Base-by-base conservation (phyloP, 371 early-diverging fungal genomes). In the Globomyces sp. region DNA sequence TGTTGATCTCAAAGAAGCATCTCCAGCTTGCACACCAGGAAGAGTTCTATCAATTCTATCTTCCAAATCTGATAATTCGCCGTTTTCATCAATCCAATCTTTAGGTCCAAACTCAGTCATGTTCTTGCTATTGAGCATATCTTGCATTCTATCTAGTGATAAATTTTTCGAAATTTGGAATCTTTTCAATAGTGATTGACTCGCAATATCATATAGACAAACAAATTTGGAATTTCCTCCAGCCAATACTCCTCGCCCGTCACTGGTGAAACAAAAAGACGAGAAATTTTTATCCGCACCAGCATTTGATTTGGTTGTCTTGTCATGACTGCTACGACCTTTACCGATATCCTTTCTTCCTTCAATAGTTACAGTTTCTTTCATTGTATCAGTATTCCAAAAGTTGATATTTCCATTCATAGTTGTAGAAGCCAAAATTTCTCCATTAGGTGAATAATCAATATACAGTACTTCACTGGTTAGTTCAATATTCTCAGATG, bases 101-200 rank as follows among this genome's bases (percentile, higher is more conserved):
- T 87, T 80, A 3, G 93, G 83, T 2, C 97, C 99, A 41, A 94
- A 95, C 63, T 96, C 95, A 5, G 96, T 95, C 92, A 97, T 94
- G 65, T 91, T 78, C 64, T 89, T 89, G 37, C 89, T 88, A 74
- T 95, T 95, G 57, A 96, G 85, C 71, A 87, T 82, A 62, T 92
- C 93, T 58, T 89, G 89, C 59, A 94, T 92, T 47, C 96, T 96
- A 66, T 99, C 97, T 62, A 94, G 81, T 0, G 95, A 91, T 65
- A 90, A 80, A 80, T 97, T 98, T 69, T 88, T 83, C 3, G 96
- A 90, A 40, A 95, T 87, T 68, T 90, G 89, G 83, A 93, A 98
- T 74, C 91, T 90, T 69, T 90, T 90, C 70, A 99, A 77, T 44
- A 99, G 81, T 6, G 90, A 82, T 5, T 77, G 74, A 40, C 86